Percentiles rank a stretch among this genome's conserved stretches.
Evolutionary conservation across 179 eudicot genomes (phyloP).

Genomic region (Spergularia azorica): DNA sequence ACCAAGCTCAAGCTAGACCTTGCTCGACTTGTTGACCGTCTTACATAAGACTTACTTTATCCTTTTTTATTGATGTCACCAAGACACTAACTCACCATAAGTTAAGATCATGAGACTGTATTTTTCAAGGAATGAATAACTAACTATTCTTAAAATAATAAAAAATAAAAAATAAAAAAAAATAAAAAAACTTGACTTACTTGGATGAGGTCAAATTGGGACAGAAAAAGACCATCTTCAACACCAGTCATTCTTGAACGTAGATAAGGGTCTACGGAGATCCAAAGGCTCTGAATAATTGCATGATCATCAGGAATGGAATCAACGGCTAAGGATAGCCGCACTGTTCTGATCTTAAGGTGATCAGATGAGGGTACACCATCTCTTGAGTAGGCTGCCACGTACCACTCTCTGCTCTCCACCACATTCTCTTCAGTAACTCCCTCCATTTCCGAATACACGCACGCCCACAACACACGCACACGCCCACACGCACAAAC

Average conservation of each 20-base stretch:
- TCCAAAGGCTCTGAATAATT: constrained; percentile 34
- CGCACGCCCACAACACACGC: background rate
- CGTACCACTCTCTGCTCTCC: constrained; percentile 42
- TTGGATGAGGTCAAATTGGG: constrained; percentile 34
- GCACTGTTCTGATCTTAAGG: constrained; percentile 36
- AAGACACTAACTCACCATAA: no score
- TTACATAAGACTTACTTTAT: no score
- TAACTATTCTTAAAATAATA: no score
- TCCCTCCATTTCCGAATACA: constrained; percentile 12
- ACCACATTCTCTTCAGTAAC: constrained; percentile 6
- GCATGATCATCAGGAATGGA: constrained; percentile 40
- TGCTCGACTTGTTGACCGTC: no score
- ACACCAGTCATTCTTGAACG: constrained; percentile 40
- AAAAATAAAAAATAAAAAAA: no score
- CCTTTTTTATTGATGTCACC: no score
- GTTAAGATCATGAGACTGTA: no score
- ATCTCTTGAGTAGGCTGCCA: constrained; percentile 36
- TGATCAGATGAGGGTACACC: constrained; percentile 42
- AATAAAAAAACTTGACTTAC: no score
- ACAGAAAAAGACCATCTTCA: constrained; percentile 27
- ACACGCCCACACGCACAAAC: background rate
- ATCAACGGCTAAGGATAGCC: constrained; percentile 27
- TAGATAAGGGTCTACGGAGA: constrained; percentile 44
- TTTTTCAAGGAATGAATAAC: no score
- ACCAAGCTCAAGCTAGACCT: no score